A percentile compares a stretch with the other conserved stretches of the same genome.
These are phyloP conservation scores for Rusavskia elegans DNA, from an alignment of 495 filamentous ascomycete genomes.

Conservation along the genomic window DNA sequence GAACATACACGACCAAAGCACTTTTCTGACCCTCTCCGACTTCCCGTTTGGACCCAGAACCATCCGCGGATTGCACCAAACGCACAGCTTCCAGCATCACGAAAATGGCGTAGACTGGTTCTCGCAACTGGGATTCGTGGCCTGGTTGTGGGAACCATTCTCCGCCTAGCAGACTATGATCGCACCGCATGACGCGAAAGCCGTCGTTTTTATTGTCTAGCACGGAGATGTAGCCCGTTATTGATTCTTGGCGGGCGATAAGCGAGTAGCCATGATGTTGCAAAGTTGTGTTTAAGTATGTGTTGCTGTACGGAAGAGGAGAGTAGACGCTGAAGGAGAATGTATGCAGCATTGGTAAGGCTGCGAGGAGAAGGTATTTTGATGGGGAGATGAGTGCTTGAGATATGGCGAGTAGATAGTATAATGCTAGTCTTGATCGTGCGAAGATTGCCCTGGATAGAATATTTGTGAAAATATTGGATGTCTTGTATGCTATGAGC, in stretches of 20 bases:
- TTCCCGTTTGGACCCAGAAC: slow-evolving; percentile 17
- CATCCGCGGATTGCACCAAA: slow-evolving; percentile 42
- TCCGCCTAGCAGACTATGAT: slow-evolving; percentile 88
- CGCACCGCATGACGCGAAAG: slow-evolving; percentile 77
- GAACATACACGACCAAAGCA: slow-evolving; percentile 63
- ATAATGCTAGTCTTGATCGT: slow-evolving; percentile 24
- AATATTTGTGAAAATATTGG: background rate
- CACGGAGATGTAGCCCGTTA: slow-evolving; percentile 86
- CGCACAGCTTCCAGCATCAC: slow-evolving; percentile 83
- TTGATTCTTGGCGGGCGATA: slow-evolving; percentile 63
- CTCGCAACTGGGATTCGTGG: slow-evolving; percentile 31
- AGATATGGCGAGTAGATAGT: slow-evolving; percentile 42
- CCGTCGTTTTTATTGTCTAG: slow-evolving; percentile 52
- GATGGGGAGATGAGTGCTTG: slow-evolving; percentile 55
- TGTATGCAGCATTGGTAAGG: slow-evolving; percentile 58
- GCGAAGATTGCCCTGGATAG: background rate
- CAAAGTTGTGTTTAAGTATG: slow-evolving; percentile 48
- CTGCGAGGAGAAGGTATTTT: slow-evolving; percentile 41
- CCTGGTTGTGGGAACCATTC: slow-evolving; percentile 51
- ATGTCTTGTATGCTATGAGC: background rate
- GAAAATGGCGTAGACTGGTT: slow-evolving; percentile 89
- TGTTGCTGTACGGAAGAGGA: slow-evolving; percentile 30
- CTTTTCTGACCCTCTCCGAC: slow-evolving; percentile 42
- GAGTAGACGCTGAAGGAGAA: slow-evolving; percentile 57
- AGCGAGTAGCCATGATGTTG: slow-evolving; percentile 34